Evolutionary conservation across 2,329 filamentous ascomycete species (phyloP).

Genomic region (Phoma sp.): DNA sequence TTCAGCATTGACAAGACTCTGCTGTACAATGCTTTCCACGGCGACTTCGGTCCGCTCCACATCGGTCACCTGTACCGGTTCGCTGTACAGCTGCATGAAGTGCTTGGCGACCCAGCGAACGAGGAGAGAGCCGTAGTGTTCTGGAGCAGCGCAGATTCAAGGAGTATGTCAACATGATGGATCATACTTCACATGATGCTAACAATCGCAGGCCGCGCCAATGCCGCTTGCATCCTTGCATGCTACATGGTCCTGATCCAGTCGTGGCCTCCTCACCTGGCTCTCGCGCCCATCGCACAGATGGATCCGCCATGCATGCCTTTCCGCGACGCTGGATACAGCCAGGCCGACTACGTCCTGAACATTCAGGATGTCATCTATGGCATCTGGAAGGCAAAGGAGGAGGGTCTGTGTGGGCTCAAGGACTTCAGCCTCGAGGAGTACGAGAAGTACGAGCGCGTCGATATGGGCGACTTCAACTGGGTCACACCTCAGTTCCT

Average conservation of each 20-base stretch:
- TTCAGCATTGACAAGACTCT: constrained; percentile 93
- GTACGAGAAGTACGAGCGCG: constrained; percentile 94
- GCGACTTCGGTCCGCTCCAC: constrained; percentile 96
- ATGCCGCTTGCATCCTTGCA: constrained; percentile 91
- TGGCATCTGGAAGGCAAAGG: constrained; percentile 98
- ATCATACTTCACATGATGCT: constrained; percentile 12
- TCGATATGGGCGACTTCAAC: constrained; percentile 99
- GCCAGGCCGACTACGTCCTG: constrained; percentile 94
- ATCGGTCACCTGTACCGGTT: constrained; percentile 97
- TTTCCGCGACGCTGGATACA: constrained; percentile 97
- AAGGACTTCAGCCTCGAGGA: constrained; percentile 96
- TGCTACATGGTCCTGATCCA: constrained; percentile 99
- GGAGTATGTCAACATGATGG: constrained; percentile 67
- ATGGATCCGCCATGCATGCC: constrained; percentile 98
- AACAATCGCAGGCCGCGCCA: constrained; percentile 72
- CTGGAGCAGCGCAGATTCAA: constrained; percentile 90
- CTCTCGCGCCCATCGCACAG: constrained; percentile 93
- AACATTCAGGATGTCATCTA: constrained; percentile 98
- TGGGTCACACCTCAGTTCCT: constrained; percentile 96
- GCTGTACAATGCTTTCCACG: constrained; percentile 97
- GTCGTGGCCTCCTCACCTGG: constrained; percentile 94
- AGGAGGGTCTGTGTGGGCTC: constrained; percentile 87
- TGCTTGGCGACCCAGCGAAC: constrained; percentile 89
- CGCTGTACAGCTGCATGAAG: constrained; percentile 93
- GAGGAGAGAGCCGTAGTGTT: constrained; percentile 91